These are phyloP conservation scores for Penicillium sp. DNA, from an alignment of 2,329 filamentous ascomycete genomes.

Conservation along the genomic window DNA sequence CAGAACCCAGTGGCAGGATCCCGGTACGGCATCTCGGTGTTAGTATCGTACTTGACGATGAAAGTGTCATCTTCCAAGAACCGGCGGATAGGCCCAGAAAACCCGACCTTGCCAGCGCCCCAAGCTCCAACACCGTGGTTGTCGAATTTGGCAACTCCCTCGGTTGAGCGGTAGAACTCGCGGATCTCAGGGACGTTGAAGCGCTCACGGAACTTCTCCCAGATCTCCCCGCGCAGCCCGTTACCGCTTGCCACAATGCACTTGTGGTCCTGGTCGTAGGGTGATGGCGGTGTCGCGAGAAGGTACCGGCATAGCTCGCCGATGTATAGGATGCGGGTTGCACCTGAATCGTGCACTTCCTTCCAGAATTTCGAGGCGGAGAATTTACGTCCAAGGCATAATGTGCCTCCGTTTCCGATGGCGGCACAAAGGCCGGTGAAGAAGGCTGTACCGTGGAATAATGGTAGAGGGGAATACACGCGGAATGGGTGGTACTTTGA, in stretches of 20 bases:
- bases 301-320: slow-evolving; percentile 52
- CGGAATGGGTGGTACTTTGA: slow-evolving; percentile 45
- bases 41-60: slow-evolving; percentile 43
- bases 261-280: slow-evolving; percentile 45
- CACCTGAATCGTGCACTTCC: slow-evolving; percentile 42
- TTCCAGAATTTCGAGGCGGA: slow-evolving; percentile 47
- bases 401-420: slow-evolving; percentile 39
- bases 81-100: slow-evolving; percentile 40
- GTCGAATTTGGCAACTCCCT: slow-evolving; percentile 46
- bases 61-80: slow-evolving; percentile 42
- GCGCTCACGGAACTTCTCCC: slow-evolving; percentile 45
- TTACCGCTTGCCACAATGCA: slow-evolving; percentile 48
- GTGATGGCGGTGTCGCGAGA: slow-evolving; percentile 42
- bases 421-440: slow-evolving; percentile 44
- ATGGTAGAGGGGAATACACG: slow-evolving; percentile 47
- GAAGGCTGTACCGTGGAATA: slow-evolving; percentile 50
- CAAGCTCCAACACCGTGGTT: slow-evolving; percentile 42
- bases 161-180: slow-evolving; percentile 49
- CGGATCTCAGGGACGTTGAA: slow-evolving; percentile 46
- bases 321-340: slow-evolving; percentile 47
- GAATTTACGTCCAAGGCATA: slow-evolving; percentile 47
- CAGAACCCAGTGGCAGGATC: slow-evolving; percentile 47
- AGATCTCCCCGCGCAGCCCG: slow-evolving; percentile 48
- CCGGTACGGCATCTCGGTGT: slow-evolving; percentile 41
- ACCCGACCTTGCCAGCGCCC: slow-evolving; percentile 45